Conservation (phyloP, 2,329 filamentous ascomycete species). For the Microcyclospora pomicola region DNA sequence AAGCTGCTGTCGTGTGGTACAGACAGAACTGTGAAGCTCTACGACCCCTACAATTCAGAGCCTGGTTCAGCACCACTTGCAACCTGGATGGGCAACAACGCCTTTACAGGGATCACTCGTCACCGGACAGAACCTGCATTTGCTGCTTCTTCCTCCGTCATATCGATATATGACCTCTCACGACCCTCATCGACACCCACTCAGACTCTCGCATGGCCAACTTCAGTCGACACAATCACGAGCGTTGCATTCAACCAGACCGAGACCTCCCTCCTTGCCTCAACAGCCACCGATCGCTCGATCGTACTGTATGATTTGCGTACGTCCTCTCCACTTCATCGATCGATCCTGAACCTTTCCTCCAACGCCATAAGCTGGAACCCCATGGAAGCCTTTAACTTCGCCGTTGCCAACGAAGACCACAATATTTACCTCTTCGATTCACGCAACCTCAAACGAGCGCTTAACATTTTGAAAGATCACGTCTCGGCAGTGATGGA, state of each 20-base stretch:
- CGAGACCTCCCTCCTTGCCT: conserved; percentile 81
- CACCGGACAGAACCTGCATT: conserved; percentile 69
- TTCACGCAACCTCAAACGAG: conserved; percentile 77
- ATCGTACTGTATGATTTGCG: conserved; percentile 86
- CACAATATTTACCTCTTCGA: conserved; percentile 91
- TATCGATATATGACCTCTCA: conserved; percentile 80
- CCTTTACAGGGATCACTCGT: conserved; percentile 73
- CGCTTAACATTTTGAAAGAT: conserved; percentile 79
- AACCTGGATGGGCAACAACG: conserved; percentile 70
- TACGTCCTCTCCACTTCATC: conserved; percentile 68
- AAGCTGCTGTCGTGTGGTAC: conserved; percentile 77
- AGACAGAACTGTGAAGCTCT: conserved; percentile 79
- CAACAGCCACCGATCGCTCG: conserved; percentile 70
- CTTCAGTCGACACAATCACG: conserved; percentile 78
- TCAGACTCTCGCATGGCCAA: conserved; percentile 77
- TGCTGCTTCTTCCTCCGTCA: conserved; percentile 58
- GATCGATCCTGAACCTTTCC: conserved; percentile 67
- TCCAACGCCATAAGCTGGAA: conserved; percentile 84
- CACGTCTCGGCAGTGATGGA: conserved; percentile 92
- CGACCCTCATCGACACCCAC: conserved; percentile 63
- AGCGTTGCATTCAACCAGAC: conserved; percentile 82
- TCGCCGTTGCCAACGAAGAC: conserved; percentile 86
- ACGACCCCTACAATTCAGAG: conserved; percentile 69
- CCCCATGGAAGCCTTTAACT: conserved; percentile 92
- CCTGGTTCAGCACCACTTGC: conserved; percentile 57